phyloP scores from a whole-genome alignment of 2,329 filamentous ascomycete genomes.

The Sporothrix dimorphospora region DNA sequence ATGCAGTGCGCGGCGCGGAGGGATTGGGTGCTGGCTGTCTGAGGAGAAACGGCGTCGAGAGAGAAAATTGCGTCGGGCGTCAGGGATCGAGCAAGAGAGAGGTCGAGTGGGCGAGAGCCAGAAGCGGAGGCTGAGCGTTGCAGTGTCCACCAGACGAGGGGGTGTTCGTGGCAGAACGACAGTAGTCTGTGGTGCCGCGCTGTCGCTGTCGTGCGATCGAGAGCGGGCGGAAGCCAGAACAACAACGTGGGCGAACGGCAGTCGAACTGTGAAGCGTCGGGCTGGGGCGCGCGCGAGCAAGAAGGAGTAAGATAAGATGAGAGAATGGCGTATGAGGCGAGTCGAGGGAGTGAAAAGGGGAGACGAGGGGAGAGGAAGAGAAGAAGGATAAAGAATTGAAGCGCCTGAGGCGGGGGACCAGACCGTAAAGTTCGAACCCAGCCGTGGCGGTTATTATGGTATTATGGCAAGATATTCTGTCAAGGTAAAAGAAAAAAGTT shows the following conservation, averaged over 20 bases:
- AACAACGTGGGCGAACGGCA: slow-evolving; percentile 1
- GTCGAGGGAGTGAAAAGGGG: neutral
- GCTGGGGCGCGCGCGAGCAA: neutral
- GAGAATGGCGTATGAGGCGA: neutral
- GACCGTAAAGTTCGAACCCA: neutral
- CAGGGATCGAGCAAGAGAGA: neutral
- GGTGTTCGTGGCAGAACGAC: slow-evolving; percentile 2
- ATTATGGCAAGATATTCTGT: slow-evolving; percentile 16
- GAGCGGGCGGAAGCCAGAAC: neutral
- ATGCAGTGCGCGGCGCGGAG: neutral
- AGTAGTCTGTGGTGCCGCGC: neutral
- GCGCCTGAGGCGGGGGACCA: neutral
- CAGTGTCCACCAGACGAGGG: neutral
- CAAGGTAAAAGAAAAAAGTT: slow-evolving; percentile 6
- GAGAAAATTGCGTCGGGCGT: slow-evolving; percentile 19
- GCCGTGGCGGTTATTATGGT: slow-evolving; percentile 18
- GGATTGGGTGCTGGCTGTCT: slow-evolving; percentile 1
- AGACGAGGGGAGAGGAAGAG: neutral
- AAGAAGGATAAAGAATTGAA: neutral
- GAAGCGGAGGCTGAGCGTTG: neutral
- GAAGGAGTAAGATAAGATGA: slow-evolving; percentile 11
- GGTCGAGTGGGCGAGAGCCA: neutral
- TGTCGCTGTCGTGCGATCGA: slow-evolving; percentile 13
- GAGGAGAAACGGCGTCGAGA: neutral
- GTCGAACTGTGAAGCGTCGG: neutral